Conservation (phyloP, 2,329 filamentous ascomycete genomes). For the Trichoderma koningiopsis region DNA sequence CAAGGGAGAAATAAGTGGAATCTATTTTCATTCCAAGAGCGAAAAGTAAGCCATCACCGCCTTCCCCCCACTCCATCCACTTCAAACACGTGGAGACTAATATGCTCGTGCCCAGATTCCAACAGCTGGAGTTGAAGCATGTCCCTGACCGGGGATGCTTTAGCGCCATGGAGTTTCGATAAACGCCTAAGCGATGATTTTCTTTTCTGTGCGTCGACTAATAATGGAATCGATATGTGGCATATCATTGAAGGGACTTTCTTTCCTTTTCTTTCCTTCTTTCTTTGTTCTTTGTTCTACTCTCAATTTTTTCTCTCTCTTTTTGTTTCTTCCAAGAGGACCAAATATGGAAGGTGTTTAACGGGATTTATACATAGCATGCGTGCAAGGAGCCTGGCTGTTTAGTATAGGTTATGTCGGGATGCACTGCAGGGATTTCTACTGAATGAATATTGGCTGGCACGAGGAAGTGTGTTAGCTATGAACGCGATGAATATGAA, state of each 20-base stretch:
- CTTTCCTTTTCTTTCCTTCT: not conserved
- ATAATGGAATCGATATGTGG: not conserved
- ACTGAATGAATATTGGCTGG: constrained; percentile 16
- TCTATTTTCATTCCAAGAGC: constrained; percentile 97
- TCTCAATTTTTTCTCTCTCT: not conserved
- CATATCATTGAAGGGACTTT: not conserved
- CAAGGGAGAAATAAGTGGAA: constrained; percentile 81
- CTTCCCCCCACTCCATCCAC: too few relatives aligned
- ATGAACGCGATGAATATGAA: constrained; percentile 18
- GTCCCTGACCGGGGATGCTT: constrained; percentile 83
- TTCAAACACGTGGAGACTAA: not conserved
- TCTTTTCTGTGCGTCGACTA: not conserved
- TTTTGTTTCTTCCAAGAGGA: not conserved
- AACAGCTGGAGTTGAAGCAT: constrained; percentile 89
- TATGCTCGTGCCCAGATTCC: constrained; percentile 61
- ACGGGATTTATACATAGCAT: constrained; percentile 22
- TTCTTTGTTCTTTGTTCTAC: not conserved
- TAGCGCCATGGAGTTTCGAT: constrained; percentile 78
- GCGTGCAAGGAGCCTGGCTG: constrained; percentile 22
- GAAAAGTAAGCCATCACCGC: constrained; percentile 75
- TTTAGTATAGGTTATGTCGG: constrained; percentile 22
- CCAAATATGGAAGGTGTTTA: constrained; percentile 20
- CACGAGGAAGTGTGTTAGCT: not conserved
- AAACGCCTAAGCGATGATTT: constrained; percentile 26
- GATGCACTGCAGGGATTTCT: constrained; percentile 19